Evolutionary conservation across 495 filamentous ascomycete species (phyloP).

Genomic region (Penicillium egyptiacum): DNA sequence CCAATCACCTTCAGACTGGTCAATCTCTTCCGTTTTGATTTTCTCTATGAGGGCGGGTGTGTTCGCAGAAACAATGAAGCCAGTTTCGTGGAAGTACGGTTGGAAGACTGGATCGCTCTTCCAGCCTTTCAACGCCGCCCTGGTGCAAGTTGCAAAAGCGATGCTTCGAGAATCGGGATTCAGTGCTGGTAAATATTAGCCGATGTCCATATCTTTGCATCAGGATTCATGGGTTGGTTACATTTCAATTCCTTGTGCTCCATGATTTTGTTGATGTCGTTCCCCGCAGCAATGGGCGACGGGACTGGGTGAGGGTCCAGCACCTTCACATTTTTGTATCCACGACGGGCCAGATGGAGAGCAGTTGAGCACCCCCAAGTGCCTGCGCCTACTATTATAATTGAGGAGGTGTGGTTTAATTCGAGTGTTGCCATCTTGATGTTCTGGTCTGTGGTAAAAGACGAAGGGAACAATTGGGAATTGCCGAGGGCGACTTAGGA

Average conservation of each 20-base stretch:
- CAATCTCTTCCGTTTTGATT: constrained; percentile 37
- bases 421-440: too few relatives aligned
- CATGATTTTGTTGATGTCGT: constrained; percentile 59
- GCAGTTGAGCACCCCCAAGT: constrained; percentile 55
- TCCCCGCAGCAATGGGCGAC: constrained; percentile 53
- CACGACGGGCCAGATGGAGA: constrained; percentile 50
- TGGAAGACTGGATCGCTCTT: constrained; percentile 47
- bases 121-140: constrained; percentile 46
- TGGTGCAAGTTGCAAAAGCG: constrained; percentile 37
- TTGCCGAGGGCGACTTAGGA: too few relatives aligned
- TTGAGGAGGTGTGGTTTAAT: constrained; percentile 14
- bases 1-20: constrained; percentile 30
- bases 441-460: too few relatives aligned
- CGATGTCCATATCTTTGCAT: constrained; percentile 5
- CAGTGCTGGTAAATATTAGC: constrained; percentile 8
- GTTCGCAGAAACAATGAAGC: constrained; percentile 46
- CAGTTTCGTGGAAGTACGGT: constrained; percentile 51
- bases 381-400: constrained; percentile 48
- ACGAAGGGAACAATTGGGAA: too few relatives aligned
- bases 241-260: constrained; percentile 48
- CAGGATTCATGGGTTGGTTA: constrained; percentile 7
- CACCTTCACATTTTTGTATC: constrained; percentile 49
- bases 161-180: constrained; percentile 31
- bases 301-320: constrained; percentile 48
- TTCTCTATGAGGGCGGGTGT: constrained; percentile 37